Evolutionary conservation across 192 early-diverging fungal species (phyloP), one percentile per base, ranked within the genome.

Genomic region (Cetraspora pellucida): DNA sequence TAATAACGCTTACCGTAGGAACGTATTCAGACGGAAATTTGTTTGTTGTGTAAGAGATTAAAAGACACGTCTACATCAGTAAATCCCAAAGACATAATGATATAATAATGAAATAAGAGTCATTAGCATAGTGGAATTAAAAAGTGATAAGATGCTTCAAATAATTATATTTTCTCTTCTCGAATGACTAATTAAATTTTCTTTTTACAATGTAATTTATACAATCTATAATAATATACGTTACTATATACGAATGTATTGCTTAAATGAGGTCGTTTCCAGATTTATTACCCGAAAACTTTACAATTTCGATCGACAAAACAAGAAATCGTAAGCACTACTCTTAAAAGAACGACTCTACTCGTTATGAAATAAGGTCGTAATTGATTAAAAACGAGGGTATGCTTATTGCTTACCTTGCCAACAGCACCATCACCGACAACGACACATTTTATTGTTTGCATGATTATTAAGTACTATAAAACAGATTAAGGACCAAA

Each of bases 11-110:
- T 87, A 95, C 94, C 31, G 95, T 97, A 21, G 96, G 96, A 47
- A 95, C 95, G 79, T 97, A 97, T 89, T 97, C 96, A 66, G 91
- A 93, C 23, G 96, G 96, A 82, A 97, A 97, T 82, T 95, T 95
- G 89, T 97, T 97, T 50, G 96, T 97, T 70, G 95, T 96, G 82
- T 97, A 97, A 65, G 93, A 94, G 78, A 96, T 97, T 77, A 97
- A 89, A 44, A 97, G 87, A 81, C 95, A 96, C 44, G 96, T 97
- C 90, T 97, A 66, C 9, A 19, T 54, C 13, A 54, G 19, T 54
- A 54, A n/a, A 19, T 13, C 16, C 50, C 37, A 37, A 54, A 54
- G 16, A 5, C 13, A 61, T 5, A 45, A 44, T 44, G 6, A 65
- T 5, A 66, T 44, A n/a, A 45, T 28, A 66, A 66, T 21, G 21